Evolutionary conservation across 2,329 filamentous ascomycete genomes (phyloP), one percentile per base, ranked within the genome.

Genomic region (Chrysoporthe cubensis): DNA sequence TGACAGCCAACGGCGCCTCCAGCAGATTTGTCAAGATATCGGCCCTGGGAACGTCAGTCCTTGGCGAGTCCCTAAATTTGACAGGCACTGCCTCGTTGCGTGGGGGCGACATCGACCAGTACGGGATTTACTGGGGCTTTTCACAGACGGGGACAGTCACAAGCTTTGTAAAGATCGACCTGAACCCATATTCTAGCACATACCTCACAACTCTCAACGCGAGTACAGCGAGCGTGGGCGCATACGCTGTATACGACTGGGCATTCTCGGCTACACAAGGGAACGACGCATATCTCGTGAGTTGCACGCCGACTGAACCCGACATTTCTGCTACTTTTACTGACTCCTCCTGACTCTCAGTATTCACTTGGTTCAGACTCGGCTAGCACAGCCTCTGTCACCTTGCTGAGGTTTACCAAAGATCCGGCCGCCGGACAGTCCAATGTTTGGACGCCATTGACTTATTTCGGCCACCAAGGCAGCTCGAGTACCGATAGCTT

Each of bases 1-100:
- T 57, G n/a, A 57, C 54, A 37, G 26, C 48, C 54, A 57, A 57
- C 16, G n/a, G 26, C 3, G 14, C 54, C 4, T 32, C 54, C 14
- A 57, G 54, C 54, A 57, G 32, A 57, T 37, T 57, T 14, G 13
- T 57, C 26, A 57, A 16, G 14, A 57, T 57, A 57, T 57, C 54
- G 26, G 26, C 54, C 26, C 26, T 37, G 7, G 26, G 26, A 2
- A 57, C 54, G 14, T 57, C 54, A 26, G 48, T 32, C 18, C 48
- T 26, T 32, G 26, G 21, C 26, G 34, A 37, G 2, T 8, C 14
- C 26, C 7, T 18, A 6, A 37, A 26, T 32, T 34, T 37, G 54
- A 54, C 50, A n/a, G n/a, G 4, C 26, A 16, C 48, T 21, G 21
- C 6, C 8, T 37, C 11, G 11, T 7, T 57, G 7, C 26, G 26